A percentile compares a stretch with the other conserved stretches of the same genome.
These are phyloP conservation scores for Scenedesmus sp. DNA, from an alignment of 163 green algal genomes.

Conservation along the genomic window DNA sequence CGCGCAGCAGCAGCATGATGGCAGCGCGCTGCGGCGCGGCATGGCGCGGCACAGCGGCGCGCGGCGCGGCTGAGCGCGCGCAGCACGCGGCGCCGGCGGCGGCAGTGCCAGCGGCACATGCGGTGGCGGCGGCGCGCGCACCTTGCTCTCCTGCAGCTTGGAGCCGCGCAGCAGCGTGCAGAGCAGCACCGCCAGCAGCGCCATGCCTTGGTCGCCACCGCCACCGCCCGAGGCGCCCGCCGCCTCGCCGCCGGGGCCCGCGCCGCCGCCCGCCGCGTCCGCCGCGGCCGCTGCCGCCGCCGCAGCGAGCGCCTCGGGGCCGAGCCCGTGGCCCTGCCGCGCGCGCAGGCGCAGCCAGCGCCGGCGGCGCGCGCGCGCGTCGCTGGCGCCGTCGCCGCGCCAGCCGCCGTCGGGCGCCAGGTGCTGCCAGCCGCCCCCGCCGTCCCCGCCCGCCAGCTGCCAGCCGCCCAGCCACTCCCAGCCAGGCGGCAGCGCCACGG, in stretches of 20 bases:
- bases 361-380: not conserved
- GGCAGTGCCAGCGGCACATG: not conserved
- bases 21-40: constrained; percentile 51
- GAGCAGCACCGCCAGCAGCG: constrained; percentile 83
- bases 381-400: not conserved
- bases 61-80: too few species aligned
- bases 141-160: constrained; percentile 72
- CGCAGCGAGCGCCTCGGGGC: too few species aligned
- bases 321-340: too few species aligned
- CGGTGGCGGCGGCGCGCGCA: not conserved
- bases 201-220: constrained; percentile 59
- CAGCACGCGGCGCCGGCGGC: too few species aligned
- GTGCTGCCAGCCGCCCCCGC: constrained; percentile 45
- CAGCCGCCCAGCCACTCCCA: constrained; percentile 65
- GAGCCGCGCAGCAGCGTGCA: constrained; percentile 84
- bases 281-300: constrained; percentile 33
- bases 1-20: constrained; percentile 74
- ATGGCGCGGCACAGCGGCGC: too few species aligned
- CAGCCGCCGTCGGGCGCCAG: not conserved
- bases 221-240: not conserved
- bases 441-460: constrained; percentile 20
- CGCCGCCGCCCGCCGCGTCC: constrained; percentile 44
- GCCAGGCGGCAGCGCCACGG: constrained; percentile 58
- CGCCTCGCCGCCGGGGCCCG: not conserved
- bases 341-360: too few species aligned